Percentiles rank a stretch among this genome's conserved stretches.
Conservation (phyloP, 257 asterid species). For the Eucommia ulmoides region DNA sequence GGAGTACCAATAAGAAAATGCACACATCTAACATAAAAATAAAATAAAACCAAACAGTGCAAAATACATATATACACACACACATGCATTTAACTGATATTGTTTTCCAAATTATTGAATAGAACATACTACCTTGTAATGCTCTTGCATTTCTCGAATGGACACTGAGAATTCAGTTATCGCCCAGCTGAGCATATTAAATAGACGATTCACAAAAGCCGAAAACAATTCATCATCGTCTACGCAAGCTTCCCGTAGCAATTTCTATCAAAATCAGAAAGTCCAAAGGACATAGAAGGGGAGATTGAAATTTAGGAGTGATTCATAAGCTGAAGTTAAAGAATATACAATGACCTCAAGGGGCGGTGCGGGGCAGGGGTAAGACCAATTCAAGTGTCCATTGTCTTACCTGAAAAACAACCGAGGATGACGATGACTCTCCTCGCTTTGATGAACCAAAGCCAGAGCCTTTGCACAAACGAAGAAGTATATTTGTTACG, state of each 20-base stretch:
- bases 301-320: constrained; percentile 5
- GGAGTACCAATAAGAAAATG: background rate
- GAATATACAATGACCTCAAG: no score
- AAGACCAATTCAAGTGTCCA: constrained; percentile 4
- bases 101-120: no score
- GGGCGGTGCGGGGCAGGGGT: no score
- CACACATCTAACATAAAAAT: background rate
- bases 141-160: constrained; percentile 87
- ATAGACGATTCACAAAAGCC: constrained; percentile 74
- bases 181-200: constrained; percentile 92
- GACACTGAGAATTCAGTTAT: constrained; percentile 96
- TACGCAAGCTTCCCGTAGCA: constrained; percentile 77
- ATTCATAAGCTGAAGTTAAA: constrained; percentile 1
- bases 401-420: constrained; percentile 51
- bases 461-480: constrained; percentile 79
- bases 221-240: constrained; percentile 60
- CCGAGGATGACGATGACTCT: constrained; percentile 78
- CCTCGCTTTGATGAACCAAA: constrained; percentile 71
- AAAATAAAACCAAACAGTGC: constrained; percentile 4
- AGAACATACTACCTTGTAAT: constrained; percentile 57
- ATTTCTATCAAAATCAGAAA: constrained; percentile 29
- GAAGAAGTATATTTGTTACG: constrained; percentile 69
- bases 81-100: no score
- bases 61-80: constrained; percentile 4
- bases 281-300: constrained; percentile 3